phyloP scores from a whole-genome alignment of 164 flowering plant species.

The Aristolochia californica region DNA sequence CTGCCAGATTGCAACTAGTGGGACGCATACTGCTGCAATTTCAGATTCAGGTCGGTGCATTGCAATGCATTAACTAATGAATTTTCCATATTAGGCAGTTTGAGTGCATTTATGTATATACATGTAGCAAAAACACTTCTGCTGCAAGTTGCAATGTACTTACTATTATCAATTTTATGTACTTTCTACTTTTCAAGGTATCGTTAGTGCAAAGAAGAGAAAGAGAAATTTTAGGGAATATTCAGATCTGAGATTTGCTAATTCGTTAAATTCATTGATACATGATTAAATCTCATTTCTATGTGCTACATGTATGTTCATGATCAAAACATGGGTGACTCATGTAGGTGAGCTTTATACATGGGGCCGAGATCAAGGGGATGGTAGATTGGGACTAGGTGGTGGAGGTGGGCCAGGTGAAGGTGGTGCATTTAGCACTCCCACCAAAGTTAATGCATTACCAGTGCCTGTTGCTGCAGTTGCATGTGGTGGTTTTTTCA shows the following conservation, averaged over 20 bases:
- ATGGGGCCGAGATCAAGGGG: slow-evolving; percentile 98
- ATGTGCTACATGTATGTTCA: too few species aligned
- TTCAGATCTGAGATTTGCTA: not conserved
- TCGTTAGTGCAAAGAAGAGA: too few species aligned
- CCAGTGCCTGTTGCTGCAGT: slow-evolving; percentile 66
- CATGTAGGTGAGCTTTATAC: slow-evolving; percentile 77
- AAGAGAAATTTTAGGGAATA: not conserved
- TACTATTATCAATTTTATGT: too few species aligned
- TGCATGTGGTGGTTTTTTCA: slow-evolving; percentile 89
- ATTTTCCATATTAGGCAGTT: not conserved
- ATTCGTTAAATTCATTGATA: too few species aligned
- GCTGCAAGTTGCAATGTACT: too few species aligned
- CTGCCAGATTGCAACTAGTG: slow-evolving; percentile 70
- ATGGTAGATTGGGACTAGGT: slow-evolving; percentile 91
- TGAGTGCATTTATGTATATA: not conserved
- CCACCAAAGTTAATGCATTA: slow-evolving; percentile 58
- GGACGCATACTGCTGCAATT: slow-evolving; percentile 83
- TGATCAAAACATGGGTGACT: slow-evolving; percentile 3
- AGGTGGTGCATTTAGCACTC: slow-evolving; percentile 77
- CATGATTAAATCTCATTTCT: too few species aligned
- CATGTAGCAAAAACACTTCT: too few species aligned
- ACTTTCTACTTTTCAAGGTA: too few species aligned
- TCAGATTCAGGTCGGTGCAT: slow-evolving; percentile 54
- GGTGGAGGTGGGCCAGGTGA: slow-evolving; percentile 77
- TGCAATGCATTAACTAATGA: not conserved